These are phyloP conservation scores for Pythium sukuiense DNA, from an alignment of 352 stramenopile genomes.

Conservation along the genomic window DNA sequence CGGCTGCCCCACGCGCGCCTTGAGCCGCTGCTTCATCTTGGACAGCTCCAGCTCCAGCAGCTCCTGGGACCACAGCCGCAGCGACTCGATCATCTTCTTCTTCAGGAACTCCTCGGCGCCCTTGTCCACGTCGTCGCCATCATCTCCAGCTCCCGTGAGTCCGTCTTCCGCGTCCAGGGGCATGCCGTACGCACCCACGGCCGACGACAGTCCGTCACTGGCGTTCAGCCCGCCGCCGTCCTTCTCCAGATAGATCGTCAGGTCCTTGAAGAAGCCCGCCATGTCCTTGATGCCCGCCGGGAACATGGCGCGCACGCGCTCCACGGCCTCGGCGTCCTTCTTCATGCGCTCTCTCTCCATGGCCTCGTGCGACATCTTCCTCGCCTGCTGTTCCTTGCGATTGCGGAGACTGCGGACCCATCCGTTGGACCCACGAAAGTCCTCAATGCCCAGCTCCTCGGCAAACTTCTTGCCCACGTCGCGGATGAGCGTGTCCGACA, in stretches of 20 bases:
- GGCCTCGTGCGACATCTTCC: conserved; percentile 56
- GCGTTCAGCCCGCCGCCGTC: conserved; percentile 33
- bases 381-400: conserved; percentile 64
- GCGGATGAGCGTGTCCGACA: conserved; percentile 74
- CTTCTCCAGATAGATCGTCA: conserved; percentile 72
- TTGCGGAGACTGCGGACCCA: conserved; percentile 81
- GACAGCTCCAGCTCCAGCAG: conserved; percentile 63
- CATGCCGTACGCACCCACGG: not conserved
- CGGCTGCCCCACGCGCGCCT: conserved; percentile 22
- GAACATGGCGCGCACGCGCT: conserved; percentile 68
- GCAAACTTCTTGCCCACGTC: conserved; percentile 74
- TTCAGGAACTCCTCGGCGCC: conserved; percentile 61
- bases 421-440: conserved; percentile 78
- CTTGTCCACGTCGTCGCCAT: conserved; percentile 35
- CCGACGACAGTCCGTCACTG: not conserved
- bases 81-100: conserved; percentile 76
- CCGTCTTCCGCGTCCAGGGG: conserved; percentile 12
- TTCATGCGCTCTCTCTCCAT: conserved; percentile 60
- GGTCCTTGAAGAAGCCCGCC: conserved; percentile 70
- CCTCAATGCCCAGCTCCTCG: conserved; percentile 68
- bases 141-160: conserved; percentile 14
- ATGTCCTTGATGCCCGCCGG: conserved; percentile 76
- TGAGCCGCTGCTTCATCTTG: conserved; percentile 73
- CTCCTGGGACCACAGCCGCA: conserved; percentile 71
- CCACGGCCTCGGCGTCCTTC: conserved; percentile 71